These are phyloP conservation scores for Termitomyces sp. DNA, from an alignment of 768 basidiomycete species.

Conservation along the genomic window DNA sequence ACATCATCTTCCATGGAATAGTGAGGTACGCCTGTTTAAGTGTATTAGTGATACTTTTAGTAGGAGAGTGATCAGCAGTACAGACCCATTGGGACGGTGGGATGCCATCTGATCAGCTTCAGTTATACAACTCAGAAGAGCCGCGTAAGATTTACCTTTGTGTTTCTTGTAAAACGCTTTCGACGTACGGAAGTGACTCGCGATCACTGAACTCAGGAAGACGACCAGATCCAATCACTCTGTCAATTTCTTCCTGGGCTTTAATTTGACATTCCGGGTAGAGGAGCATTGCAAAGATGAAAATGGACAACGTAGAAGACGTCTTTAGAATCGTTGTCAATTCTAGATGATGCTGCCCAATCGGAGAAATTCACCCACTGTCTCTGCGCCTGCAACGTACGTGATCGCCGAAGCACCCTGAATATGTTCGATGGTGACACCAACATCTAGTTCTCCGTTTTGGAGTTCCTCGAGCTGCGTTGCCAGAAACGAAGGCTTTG, in stretches of 20 bases:
- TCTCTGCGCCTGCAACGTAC: constrained; percentile 11
- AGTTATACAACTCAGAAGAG: neutral
- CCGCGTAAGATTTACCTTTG: constrained; percentile 4
- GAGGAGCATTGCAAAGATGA: constrained; percentile 14
- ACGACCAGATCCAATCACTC: constrained; percentile 12
- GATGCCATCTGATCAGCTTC: constrained; percentile 13
- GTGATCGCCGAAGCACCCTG: constrained; percentile 10
- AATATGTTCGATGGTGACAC: constrained; percentile 7
- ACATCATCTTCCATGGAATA: constrained; percentile 15
- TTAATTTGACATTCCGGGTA: constrained; percentile 15
- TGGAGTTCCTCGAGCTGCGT: constrained; percentile 14
- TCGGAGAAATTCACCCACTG: constrained; percentile 5
- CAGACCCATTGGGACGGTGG: constrained; percentile 12
- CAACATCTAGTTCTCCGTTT: constrained; percentile 2
- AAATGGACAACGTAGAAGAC: constrained; percentile 8
- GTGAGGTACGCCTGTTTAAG: constrained; percentile 16
- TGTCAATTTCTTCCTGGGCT: constrained; percentile 16
- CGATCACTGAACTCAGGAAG: constrained; percentile 17
- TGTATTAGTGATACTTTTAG: neutral
- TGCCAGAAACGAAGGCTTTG: constrained; percentile 16
- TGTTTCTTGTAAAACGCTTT: constrained; percentile 11
- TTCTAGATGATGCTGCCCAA: neutral
- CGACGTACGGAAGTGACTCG: constrained; percentile 11
- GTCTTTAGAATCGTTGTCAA: constrained; percentile 5
- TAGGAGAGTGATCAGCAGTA: neutral